Evolutionary conservation across 306 rosid genomes (phyloP).

Genomic region (Casuarina equisetifolia): DNA sequence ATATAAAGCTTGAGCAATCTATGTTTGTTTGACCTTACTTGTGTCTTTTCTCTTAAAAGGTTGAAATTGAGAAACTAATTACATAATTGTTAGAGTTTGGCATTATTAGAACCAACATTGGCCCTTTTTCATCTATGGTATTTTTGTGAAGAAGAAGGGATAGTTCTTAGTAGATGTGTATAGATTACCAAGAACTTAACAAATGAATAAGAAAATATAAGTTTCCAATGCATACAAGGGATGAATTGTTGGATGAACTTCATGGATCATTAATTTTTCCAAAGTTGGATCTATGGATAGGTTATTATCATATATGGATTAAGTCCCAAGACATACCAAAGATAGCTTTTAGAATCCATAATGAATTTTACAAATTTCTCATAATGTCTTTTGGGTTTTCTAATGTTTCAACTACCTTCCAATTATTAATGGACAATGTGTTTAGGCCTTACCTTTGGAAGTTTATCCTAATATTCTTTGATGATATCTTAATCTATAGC

Average conservation of each 20-base stretch:
- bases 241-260: background rate
- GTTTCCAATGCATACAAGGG: background rate
- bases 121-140: too few species aligned
- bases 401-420: background rate
- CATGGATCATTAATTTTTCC: background rate
- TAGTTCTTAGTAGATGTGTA: too few species aligned
- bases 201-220: background rate
- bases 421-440: background rate
- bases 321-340: background rate
- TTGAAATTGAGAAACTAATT: too few species aligned
- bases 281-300: background rate
- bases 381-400: background rate
- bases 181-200: too few species aligned
- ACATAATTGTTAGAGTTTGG: too few species aligned
- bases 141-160: too few species aligned
- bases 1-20: too few species aligned
- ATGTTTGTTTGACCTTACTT: too few species aligned
- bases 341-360: background rate
- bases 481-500: too few species aligned
- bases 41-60: too few species aligned
- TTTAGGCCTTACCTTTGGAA: background rate
- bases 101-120: too few species aligned
- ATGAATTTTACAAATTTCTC: background rate
- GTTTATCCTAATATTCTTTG: too few species aligned
- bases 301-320: background rate